These are phyloP conservation scores for Chloropicon primus DNA, from an alignment of 139 green algal genomes.

Conservation along the genomic window DNA sequence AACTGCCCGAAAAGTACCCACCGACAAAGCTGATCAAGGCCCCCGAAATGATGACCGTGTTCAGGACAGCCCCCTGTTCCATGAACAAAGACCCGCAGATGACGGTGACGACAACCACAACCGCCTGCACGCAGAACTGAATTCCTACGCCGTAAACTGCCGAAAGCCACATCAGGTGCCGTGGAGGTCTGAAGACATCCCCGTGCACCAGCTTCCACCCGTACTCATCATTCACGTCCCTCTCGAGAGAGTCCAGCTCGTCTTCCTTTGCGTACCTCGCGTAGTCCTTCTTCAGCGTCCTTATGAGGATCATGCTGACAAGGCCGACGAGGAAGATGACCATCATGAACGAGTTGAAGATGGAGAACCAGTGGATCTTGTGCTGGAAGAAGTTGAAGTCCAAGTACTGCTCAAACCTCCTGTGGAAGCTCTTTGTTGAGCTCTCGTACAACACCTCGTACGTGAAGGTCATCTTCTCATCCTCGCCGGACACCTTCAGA, in stretches of 20 bases:
- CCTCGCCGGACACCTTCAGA: conserved; percentile 35
- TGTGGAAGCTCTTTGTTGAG: conserved; percentile 51
- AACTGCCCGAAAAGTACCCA: conserved; percentile 63
- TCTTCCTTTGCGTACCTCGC: conserved; percentile 61
- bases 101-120: conserved; percentile 78
- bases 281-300: conserved; percentile 86
- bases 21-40: conserved; percentile 75
- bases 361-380: conserved; percentile 97
- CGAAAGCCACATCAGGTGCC: conserved; percentile 55
- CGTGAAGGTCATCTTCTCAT: conserved; percentile 59
- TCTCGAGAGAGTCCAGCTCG: conserved; percentile 59
- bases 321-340: conserved; percentile 94
- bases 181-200: conserved; percentile 85
- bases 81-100: conserved; percentile 57
- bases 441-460: conserved; percentile 71
- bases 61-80: conserved; percentile 71
- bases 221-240: conserved; percentile 79
- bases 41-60: conserved; percentile 87
- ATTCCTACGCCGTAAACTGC: conserved; percentile 58
- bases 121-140: conserved; percentile 71
- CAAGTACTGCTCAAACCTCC: conserved; percentile 90
- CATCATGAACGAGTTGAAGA: conserved; percentile 99
- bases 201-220: conserved; percentile 97
- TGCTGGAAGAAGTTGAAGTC: conserved; percentile 98
- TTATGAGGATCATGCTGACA: conserved; percentile 92